Conservation (phyloP, 768 basidiomycete species). For the Dendrothele bispora region DNA sequence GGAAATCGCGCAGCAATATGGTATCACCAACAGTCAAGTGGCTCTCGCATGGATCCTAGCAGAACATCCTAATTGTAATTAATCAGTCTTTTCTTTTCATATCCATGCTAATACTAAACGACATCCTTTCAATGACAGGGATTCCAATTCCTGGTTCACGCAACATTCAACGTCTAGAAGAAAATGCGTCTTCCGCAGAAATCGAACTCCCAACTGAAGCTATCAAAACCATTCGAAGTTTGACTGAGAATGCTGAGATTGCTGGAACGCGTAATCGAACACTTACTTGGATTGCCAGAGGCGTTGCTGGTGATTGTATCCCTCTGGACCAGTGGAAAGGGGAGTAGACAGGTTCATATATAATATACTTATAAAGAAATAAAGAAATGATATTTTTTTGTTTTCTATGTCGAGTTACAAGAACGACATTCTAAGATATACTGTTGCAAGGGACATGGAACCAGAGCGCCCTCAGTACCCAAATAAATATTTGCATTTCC, state of each 20-base stretch:
- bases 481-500: no score
- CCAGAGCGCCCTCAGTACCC: no score
- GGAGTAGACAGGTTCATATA: no score
- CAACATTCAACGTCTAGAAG: constrained; percentile 30
- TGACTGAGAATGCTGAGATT: constrained; percentile 24
- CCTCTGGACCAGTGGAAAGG: background rate
- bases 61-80: constrained; percentile 11
- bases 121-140: background rate
- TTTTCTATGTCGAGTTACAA: no score
- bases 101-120: background rate
- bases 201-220: constrained; percentile 22
- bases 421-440: no score
- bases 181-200: constrained; percentile 28
- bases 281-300: constrained; percentile 32
- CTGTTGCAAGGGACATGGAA: no score
- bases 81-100: no score
- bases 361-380: no score
- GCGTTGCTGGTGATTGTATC: background rate
- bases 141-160: constrained; percentile 37
- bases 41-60: constrained; percentile 18
- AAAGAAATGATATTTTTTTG: no score
- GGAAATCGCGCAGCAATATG: constrained; percentile 30
- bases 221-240: constrained; percentile 21
- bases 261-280: constrained; percentile 13
- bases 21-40: constrained; percentile 21